A percentile compares a stretch with the other conserved stretches of the same genome.
Conservation (phyloP, 352 stramenopile genomes). For the Phytophthora foliorum region DNA sequence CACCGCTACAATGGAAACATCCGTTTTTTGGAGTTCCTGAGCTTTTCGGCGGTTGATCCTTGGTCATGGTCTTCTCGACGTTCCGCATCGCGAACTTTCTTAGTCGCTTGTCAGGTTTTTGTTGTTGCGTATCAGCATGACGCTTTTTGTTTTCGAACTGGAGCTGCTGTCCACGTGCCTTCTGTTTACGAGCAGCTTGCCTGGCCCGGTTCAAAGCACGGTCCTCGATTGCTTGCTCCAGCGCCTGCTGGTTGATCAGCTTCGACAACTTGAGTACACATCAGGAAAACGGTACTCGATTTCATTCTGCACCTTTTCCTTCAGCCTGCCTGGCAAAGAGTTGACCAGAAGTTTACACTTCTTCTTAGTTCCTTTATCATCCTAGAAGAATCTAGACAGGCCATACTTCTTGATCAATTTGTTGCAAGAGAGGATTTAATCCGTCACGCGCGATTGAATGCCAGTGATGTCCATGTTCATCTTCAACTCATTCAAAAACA, state of each 20-base stretch:
- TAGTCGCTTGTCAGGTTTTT: background rate
- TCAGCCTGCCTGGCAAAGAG: background rate
- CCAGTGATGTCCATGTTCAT: slow-evolving; percentile 7
- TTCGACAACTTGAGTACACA: slow-evolving; percentile 1
- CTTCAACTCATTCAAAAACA: slow-evolving; percentile 5
- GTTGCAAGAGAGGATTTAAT: slow-evolving; percentile 14
- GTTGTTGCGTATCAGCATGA: background rate
- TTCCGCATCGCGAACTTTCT: background rate
- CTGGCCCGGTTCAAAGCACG: slow-evolving; percentile 1
- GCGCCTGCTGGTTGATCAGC: slow-evolving; percentile 7
- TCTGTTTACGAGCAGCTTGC: background rate
- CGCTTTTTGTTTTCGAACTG: background rate
- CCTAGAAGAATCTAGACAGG: slow-evolving; percentile 8
- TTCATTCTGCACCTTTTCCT: slow-evolving; percentile 19
- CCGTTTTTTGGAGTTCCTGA: background rate
- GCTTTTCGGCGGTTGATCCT: background rate
- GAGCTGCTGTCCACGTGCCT: background rate
- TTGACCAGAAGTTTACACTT: slow-evolving; percentile 15
- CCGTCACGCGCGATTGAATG: slow-evolving; percentile 7
- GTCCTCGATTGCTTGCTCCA: slow-evolving; percentile 9
- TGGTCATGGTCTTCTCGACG: slow-evolving; percentile 4
- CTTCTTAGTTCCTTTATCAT: slow-evolving; percentile 7
- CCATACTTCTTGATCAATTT: slow-evolving; percentile 15
- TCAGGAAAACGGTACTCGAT: slow-evolving; percentile 1
- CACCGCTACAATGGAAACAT: slow-evolving; percentile 20